phyloP scores from a whole-genome alignment of 129 eudicot genomes.

The sunflower (Helianthus annuus) region HanXRQr2.0-SUNRISE NC_035449.2:6757569-6758068 shows the following conservation, averaged over 20 bases:
- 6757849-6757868: not conserved
- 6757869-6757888: conserved; percentile 13
- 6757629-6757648: not conserved
- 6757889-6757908: not conserved
- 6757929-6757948: not conserved
- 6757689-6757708: not conserved
- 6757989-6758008: too few relatives aligned
- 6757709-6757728: not conserved
- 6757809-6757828: not conserved
- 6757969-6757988: too few relatives aligned
- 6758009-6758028: too few relatives aligned
- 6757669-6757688: not conserved
- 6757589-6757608: not conserved
- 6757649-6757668: not conserved
- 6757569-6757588: not conserved
- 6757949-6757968: too few relatives aligned
- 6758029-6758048: too few relatives aligned
- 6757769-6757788: not conserved
- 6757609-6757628: not conserved
- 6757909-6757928: not conserved
- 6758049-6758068: too few relatives aligned
- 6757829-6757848: not conserved
- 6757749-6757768: not conserved
- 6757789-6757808: not conserved
- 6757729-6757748: not conserved